Evolutionary conservation across 1,139 yeast species (phyloP), one percentile per base, ranked within the genome.

Genomic region (Kurtzmaniella natalensis): DNA sequence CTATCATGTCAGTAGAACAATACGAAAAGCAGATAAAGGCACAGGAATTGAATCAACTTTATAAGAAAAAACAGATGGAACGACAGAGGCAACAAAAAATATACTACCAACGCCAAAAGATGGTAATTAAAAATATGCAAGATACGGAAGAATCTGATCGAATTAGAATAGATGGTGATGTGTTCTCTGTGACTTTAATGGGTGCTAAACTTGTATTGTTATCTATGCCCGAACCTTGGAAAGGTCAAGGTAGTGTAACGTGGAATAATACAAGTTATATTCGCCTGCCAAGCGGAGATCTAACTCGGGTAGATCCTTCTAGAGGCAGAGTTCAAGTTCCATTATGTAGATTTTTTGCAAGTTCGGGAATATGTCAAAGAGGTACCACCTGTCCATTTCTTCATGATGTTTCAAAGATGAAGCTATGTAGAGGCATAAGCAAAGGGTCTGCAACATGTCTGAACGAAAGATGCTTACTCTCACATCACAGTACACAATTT

Each of bases 401-500:
- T n/a, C 94, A 83, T 50, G 72, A 72, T 37, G 54, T 61, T 25
- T 44, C 59, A 9, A 75, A 65, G 32, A 64, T 78, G 15, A 70
- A 77, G 9, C 51, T 82, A 8, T 84, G 94, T 53, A 72, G 73
- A 22, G 7, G 60, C 57, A 19, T 70, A 51, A 38, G 55, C 78
- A 31, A 57, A 55, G 26, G 72, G 70, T 8, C 58, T 57, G 16
- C 5, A 8, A 30, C 29, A 9, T 84, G 94, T 48, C 43, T 44
- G 16, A 61, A 61, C 28, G 52, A 58, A n/a, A 48, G 65, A 17
- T 85, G 94, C 50, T 54, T 62, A 10, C 54, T 77, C 18, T 74
- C 79, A 21, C 94, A 84, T 53, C 53, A 51, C 3, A 71, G 80
- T 5, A 66, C 67, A 26, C 78, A 80, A 41, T 72, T 64, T 53